Conservation (phyloP, 1,284 basidiomycete species). For the Rhodotorula sp. region DNA sequence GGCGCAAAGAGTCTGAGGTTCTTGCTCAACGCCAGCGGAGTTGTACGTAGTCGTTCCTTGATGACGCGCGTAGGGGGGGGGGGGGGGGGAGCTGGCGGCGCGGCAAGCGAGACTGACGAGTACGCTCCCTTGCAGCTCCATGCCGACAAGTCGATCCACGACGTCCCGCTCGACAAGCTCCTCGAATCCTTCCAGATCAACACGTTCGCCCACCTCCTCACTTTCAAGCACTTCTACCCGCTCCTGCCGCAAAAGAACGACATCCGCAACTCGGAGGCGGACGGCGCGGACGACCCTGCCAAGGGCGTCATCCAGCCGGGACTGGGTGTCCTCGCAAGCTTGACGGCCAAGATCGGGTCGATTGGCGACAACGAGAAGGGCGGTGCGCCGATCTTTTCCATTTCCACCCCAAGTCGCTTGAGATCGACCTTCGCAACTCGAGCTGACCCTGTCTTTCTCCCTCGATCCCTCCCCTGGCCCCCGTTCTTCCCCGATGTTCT, state of each 20-base stretch:
- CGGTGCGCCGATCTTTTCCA: constrained; percentile 40
- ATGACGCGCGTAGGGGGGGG: too few species aligned
- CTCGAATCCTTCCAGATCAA: constrained; percentile 51
- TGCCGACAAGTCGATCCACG: constrained; percentile 56
- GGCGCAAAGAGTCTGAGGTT: constrained; percentile 52
- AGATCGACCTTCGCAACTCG: background rate
- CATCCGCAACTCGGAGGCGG: constrained; percentile 40
- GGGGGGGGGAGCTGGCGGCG: too few species aligned
- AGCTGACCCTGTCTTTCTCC: too few species aligned
- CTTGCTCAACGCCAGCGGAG: constrained; percentile 56
- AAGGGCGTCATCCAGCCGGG: constrained; percentile 50
- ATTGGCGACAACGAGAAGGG: constrained; percentile 56
- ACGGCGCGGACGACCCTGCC: constrained; percentile 48
- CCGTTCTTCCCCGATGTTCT: too few species aligned
- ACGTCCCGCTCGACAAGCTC: constrained; percentile 50
- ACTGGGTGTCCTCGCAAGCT: constrained; percentile 52
- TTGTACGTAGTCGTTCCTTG: constrained; percentile 48
- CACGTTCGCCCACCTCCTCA: constrained; percentile 54
- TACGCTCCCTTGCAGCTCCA: constrained; percentile 48
- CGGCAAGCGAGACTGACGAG: too few species aligned
- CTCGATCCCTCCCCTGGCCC: too few species aligned
- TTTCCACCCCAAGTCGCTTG: background rate
- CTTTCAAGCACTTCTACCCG: constrained; percentile 57
- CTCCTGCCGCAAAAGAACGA: constrained; percentile 54
- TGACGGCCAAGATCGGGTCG: constrained; percentile 57